Conservation (phyloP, 768 basidiomycete species). For the Mrakia hoshinonis region DNA sequence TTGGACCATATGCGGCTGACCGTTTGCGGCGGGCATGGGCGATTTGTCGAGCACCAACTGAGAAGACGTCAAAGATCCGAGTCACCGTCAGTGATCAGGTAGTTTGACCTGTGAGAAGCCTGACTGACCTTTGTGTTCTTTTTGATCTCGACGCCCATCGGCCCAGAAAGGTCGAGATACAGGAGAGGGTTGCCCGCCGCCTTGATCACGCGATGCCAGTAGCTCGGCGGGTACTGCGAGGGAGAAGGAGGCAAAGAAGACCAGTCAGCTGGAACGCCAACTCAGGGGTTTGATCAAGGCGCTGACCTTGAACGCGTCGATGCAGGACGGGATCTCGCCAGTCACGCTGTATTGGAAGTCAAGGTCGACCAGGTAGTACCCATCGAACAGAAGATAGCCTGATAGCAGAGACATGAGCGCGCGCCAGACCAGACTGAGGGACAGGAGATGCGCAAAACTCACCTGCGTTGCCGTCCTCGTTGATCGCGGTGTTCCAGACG, state of each 20-base stretch:
- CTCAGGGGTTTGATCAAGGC: neutral
- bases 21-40: conserved; percentile 44
- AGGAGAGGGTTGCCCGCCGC: conserved; percentile 50
- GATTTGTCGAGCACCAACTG: conserved; percentile 2
- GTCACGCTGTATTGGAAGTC: neutral
- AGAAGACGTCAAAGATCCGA: neutral
- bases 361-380: conserved; percentile 16
- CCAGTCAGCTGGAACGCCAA: no score
- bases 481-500: conserved; percentile 77
- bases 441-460: neutral
- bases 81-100: conserved; percentile 33
- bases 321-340: conserved; percentile 4
- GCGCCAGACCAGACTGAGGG: neutral
- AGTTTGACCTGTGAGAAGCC: conserved; percentile 61
- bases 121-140: conserved; percentile 65
- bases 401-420: neutral
- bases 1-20: conserved; percentile 40
- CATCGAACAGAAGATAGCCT: conserved; percentile 13
- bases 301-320: neutral
- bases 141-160: conserved; percentile 72
- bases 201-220: conserved; percentile 77
- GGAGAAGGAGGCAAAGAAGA: neutral
- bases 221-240: conserved; percentile 62
- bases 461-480: conserved; percentile 55
- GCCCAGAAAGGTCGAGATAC: conserved; percentile 58